Base-by-base conservation (phyloP, 2,329 filamentous ascomycete species). In the Chrysoporthe austroafricana region DNA sequence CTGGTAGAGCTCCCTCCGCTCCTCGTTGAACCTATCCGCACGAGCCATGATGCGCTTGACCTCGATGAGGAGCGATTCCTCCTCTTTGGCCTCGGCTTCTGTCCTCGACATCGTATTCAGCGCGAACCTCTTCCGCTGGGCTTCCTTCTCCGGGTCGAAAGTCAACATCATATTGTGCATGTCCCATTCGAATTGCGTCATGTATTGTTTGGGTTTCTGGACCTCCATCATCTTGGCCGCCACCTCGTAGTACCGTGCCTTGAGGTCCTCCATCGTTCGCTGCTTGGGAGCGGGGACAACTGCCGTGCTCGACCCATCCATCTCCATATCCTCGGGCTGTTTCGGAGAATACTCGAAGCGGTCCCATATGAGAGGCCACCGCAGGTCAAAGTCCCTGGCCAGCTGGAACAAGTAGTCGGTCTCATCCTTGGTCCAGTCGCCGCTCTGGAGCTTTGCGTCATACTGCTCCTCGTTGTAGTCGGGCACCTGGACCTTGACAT, bases 311-410 rank as follows among this genome's bases (percentile, higher is more conserved):
- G 82, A 79, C 57, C 80, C 81, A 50, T 83, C 80, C 21, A 75
- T 79, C 1, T 81, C 81, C 60, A 85, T 80, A 63, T 79, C 80
- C 60, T 83, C 81, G 1, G 79, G 78, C 1, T 80, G 76, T 42
- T 81, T 79, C 2, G 85, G 83, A 4, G 77, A 80, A 77, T 88
- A 97, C 64, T 97, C 92, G 80, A 97, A 99, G 67, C 95, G 91
- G 78, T 99, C 96, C 84, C 91, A 93, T 69, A 99, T 92, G 18
- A 98, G 78, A 3, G 95, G 86, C 94, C 96, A 99, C 72, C 96
- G 90, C 69, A 97, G 85, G 75, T 97, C 93, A 75, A 90, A 97
- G 59, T 94, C 91, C 67, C 85, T 85, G 16, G 88, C 92, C 46
- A 95, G 77, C 3, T 87, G 82, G 76, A 98, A 86, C 70, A 99